A percentile compares a stretch with the other conserved stretches of the same genome.
These are phyloP conservation scores for Aspergillus funiculosus DNA, from an alignment of 495 filamentous ascomycete genomes.

Conservation along the genomic window DNA sequence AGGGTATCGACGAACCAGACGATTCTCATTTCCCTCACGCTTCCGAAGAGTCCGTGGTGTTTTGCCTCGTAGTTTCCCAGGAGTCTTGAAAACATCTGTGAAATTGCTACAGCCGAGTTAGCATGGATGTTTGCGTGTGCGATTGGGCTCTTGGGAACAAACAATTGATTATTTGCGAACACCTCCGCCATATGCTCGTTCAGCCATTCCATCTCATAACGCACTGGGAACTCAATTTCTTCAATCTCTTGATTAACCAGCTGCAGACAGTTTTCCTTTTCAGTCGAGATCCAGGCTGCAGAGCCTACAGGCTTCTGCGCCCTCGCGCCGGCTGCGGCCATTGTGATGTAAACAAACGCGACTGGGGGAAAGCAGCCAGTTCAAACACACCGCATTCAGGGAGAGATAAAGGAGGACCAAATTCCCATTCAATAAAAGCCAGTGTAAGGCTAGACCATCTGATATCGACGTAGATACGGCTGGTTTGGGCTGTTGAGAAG, in stretches of 20 bases:
- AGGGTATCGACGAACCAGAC: constrained; percentile 53
- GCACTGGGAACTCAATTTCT: constrained; percentile 80
- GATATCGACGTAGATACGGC: constrained; percentile 1
- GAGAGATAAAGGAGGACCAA: constrained; percentile 2
- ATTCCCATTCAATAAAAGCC: constrained; percentile 6
- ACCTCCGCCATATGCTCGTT: constrained; percentile 97
- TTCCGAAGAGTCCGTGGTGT: constrained; percentile 82
- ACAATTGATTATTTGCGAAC: constrained; percentile 81
- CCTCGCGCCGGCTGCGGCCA: constrained; percentile 45
- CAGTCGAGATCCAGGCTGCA: constrained; percentile 59
- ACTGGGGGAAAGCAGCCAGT: constrained; percentile 4
- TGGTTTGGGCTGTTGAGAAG: constrained; percentile 10
- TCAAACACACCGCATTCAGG: neutral
- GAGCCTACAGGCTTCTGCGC: constrained; percentile 57
- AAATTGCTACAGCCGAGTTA: constrained; percentile 61
- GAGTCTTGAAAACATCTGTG: constrained; percentile 91
- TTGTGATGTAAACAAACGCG: constrained; percentile 41
- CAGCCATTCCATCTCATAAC: constrained; percentile 90
- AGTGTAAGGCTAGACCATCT: constrained; percentile 10
- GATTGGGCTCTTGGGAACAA: constrained; percentile 29
- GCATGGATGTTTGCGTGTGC: constrained; percentile 14
- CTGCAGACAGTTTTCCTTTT: constrained; percentile 58
- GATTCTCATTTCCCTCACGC: constrained; percentile 53
- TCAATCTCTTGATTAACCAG: constrained; percentile 70
- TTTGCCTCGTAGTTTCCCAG: constrained; percentile 88